Evolutionary conservation across 495 filamentous ascomycete genomes (phyloP).

Genomic region (Jackrogersella multiformis): DNA sequence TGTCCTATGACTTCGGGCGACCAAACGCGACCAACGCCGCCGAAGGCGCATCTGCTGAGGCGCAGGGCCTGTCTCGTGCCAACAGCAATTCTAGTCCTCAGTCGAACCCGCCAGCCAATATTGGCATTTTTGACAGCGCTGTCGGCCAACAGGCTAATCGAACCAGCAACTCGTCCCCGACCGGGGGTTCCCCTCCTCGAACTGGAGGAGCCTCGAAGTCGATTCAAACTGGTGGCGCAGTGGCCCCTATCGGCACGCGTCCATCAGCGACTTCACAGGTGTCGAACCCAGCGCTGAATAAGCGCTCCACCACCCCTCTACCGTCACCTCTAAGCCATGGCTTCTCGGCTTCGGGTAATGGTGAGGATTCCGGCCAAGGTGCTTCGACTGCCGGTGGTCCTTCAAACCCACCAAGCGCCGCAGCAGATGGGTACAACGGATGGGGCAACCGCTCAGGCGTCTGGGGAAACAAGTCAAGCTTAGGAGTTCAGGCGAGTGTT

Average conservation of each 20-base stretch:
- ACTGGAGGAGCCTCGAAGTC: constrained; percentile 63
- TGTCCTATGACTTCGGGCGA: constrained; percentile 60
- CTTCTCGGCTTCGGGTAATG: constrained; percentile 62
- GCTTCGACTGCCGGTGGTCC: constrained; percentile 46
- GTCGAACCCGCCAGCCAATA: constrained; percentile 74
- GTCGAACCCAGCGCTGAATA: constrained; percentile 75
- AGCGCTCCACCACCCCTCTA: constrained; percentile 88
- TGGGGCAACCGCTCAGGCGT: constrained; percentile 78
- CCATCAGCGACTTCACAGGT: constrained; percentile 65
- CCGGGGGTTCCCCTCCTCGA: constrained; percentile 82
- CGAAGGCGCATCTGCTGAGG: constrained; percentile 56
- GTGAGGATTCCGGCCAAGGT: constrained; percentile 44
- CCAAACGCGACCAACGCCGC: constrained; percentile 51
- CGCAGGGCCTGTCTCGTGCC: constrained; percentile 75
- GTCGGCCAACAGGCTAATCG: constrained; percentile 78
- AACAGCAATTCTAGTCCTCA: constrained; percentile 84
- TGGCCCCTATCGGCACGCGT: constrained; percentile 94
- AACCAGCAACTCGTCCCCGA: constrained; percentile 88
- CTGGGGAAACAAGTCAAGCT: constrained; percentile 76
- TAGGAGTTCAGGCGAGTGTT: constrained; percentile 78
- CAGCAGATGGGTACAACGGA: constrained; percentile 60
- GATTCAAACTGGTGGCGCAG: constrained; percentile 63
- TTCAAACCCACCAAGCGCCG: constrained; percentile 52
- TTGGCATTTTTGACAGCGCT: constrained; percentile 71
- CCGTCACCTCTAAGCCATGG: constrained; percentile 88